Conservation (phyloP, 2,329 filamentous ascomycete species). For the Aspergillus pseudoglaucus region DNA sequence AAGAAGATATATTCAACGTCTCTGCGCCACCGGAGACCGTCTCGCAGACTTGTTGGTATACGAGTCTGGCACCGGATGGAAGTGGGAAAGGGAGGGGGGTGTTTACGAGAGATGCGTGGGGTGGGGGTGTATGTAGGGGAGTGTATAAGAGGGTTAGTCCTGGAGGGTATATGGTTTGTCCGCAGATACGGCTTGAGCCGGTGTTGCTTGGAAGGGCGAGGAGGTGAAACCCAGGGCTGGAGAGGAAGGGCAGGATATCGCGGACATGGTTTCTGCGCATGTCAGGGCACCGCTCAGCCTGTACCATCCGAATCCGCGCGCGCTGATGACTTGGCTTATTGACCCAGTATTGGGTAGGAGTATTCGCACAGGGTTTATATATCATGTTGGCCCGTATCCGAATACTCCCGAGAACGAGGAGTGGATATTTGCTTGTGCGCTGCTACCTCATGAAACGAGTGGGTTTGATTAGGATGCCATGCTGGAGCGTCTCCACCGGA, state of each 20-base stretch:
- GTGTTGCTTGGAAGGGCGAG: constrained; percentile 22
- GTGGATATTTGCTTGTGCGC: constrained; percentile 27
- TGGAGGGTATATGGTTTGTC: constrained; percentile 22
- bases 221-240: constrained; percentile 24
- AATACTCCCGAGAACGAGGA: constrained; percentile 20
- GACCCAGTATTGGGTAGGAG: constrained; percentile 28
- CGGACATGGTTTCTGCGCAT: constrained; percentile 30
- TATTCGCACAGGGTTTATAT: constrained; percentile 27
- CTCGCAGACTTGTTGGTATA: constrained; percentile 20
- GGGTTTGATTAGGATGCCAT: constrained; percentile 18
- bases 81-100: constrained; percentile 14
- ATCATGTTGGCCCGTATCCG: constrained; percentile 30
- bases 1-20: constrained; percentile 19
- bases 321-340: constrained; percentile 32
- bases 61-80: constrained; percentile 23
- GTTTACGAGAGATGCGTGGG: constrained; percentile 22
- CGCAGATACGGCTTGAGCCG: constrained; percentile 33
- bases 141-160: constrained; percentile 17
- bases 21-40: constrained; percentile 18
- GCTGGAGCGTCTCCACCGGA: constrained; percentile 18
- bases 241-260: constrained; percentile 25
- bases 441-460: constrained; percentile 15
- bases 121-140: constrained; percentile 17
- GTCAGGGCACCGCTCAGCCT: constrained; percentile 21
- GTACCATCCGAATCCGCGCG: constrained; percentile 20